These are phyloP conservation scores for Pseudogymnoascus sp. DNA, from an alignment of 2,329 filamentous ascomycete genomes.

Conservation along the genomic window DNA sequence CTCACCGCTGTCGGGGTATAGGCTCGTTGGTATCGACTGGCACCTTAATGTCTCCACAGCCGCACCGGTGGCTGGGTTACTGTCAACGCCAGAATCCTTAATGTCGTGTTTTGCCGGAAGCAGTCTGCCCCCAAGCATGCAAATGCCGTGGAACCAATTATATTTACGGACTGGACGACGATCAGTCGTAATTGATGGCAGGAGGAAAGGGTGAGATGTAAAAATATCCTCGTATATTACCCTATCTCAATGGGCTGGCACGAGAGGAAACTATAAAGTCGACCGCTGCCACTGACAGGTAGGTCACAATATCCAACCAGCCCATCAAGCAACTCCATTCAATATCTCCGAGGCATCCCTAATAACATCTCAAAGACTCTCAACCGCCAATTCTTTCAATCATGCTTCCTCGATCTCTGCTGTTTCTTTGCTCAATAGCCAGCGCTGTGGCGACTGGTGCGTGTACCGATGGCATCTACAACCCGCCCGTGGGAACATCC, in stretches of 20 bases:
- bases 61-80: neutral
- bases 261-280: neutral
- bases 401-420: neutral
- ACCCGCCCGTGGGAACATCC: neutral
- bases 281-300: neutral
- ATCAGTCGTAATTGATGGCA: neutral
- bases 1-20: neutral
- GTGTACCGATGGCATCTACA: neutral
- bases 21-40: neutral
- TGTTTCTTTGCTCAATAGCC: neutral
- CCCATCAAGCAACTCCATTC: neutral
- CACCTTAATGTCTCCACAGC: neutral
- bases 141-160: neutral
- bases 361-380: neutral
- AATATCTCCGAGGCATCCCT: neutral
- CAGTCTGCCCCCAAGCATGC: neutral
- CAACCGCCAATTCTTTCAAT: neutral
- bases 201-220: neutral
- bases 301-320: neutral
- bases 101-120: neutral
- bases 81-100: neutral
- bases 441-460: neutral
- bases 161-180: neutral
- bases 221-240: neutral
- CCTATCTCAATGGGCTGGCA: neutral